Evolutionary conservation across 1,284 basidiomycete genomes (phyloP).

Genomic region (Schizopora paradoxa): DNA sequence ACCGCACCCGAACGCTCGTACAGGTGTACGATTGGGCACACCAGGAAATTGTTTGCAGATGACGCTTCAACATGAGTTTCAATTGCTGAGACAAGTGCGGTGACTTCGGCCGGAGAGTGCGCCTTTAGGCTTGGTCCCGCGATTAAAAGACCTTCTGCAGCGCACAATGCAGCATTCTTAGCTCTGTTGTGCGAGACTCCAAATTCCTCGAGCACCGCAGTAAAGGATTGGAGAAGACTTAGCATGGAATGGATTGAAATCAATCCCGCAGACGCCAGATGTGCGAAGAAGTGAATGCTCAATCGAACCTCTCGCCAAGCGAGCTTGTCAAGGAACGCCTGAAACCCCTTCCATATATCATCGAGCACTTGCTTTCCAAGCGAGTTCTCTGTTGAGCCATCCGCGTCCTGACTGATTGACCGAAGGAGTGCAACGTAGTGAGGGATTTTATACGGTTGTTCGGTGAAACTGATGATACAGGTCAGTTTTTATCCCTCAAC

Average conservation of each 20-base stretch:
- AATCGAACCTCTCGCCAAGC: slow-evolving; percentile 86
- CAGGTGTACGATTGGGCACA: slow-evolving; percentile 50
- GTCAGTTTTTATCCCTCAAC: slow-evolving; percentile 12
- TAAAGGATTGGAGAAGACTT: slow-evolving; percentile 74
- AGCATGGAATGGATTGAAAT: slow-evolving; percentile 74
- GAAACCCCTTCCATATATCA: slow-evolving; percentile 85
- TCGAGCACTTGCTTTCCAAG: slow-evolving; percentile 77
- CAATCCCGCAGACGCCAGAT: slow-evolving; percentile 71
- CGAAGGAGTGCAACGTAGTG: slow-evolving; percentile 82
- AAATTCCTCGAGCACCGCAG: slow-evolving; percentile 84
- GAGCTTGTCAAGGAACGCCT: slow-evolving; percentile 77
- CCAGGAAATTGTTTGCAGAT: slow-evolving; percentile 51
- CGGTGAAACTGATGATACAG: slow-evolving; percentile 57
- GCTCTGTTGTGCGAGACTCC: slow-evolving; percentile 84
- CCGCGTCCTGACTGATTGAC: slow-evolving; percentile 41
- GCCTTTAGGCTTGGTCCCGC: slow-evolving; percentile 54
- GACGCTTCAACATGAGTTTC: slow-evolving; percentile 61
- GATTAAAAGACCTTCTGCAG: slow-evolving; percentile 75
- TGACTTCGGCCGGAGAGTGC: slow-evolving; percentile 43
- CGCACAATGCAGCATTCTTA: slow-evolving; percentile 80
- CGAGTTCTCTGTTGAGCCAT: slow-evolving; percentile 32
- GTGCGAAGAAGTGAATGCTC: slow-evolving; percentile 87
- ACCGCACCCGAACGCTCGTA: slow-evolving; percentile 37
- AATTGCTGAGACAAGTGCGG: slow-evolving; percentile 62
- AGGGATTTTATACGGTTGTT: slow-evolving; percentile 89